phyloP scores from a whole-genome alignment of 2,329 filamentous ascomycete species.

The Hymenoscyphus salicellus region DNA sequence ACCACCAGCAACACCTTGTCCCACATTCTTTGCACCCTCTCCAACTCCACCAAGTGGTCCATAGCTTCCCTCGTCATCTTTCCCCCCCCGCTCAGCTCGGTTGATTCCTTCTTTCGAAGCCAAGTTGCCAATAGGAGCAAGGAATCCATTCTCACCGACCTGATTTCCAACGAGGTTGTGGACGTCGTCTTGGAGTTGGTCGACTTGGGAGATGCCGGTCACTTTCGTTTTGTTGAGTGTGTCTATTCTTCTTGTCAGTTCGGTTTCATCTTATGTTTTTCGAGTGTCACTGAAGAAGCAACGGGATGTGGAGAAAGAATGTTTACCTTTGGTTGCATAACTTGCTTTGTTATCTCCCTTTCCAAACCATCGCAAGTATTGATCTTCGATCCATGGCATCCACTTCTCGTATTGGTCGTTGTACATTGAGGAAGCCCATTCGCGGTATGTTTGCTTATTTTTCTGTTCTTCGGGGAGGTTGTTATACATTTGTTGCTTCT shows the following conservation, averaged over 20 bases:
- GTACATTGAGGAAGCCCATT: conserved; percentile 63
- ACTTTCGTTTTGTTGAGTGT: conserved; percentile 67
- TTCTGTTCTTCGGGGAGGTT: conserved; percentile 22
- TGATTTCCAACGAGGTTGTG: conserved; percentile 61
- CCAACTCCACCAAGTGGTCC: conserved; percentile 16
- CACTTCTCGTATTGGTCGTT: conserved; percentile 71
- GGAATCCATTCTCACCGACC: conserved; percentile 65
- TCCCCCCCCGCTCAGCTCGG: conserved; percentile 61
- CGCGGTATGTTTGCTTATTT: conserved; percentile 39
- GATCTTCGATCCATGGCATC: conserved; percentile 74
- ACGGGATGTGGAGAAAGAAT: conserved; percentile 17
- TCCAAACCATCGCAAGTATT: conserved; percentile 65
- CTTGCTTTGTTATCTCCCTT: conserved; percentile 75
- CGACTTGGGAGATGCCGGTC: conserved; percentile 63
- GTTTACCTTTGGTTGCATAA: conserved; percentile 63
- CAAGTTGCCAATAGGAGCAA: conserved; percentile 61
- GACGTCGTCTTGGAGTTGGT: conserved; percentile 66
- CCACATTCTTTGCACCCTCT: conserved; percentile 12
- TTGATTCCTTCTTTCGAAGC: conserved; percentile 64
- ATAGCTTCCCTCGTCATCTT: conserved; percentile 53
- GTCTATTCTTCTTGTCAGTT: conserved; percentile 44
- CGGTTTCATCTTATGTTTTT: not conserved
- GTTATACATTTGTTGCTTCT: conserved; percentile 22
- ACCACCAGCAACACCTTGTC: conserved; percentile 16
- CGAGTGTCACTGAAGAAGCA: not conserved